phyloP scores from a whole-genome alignment of 2,329 filamentous ascomycete species.

The Arthrobotrys megalospora region DNA sequence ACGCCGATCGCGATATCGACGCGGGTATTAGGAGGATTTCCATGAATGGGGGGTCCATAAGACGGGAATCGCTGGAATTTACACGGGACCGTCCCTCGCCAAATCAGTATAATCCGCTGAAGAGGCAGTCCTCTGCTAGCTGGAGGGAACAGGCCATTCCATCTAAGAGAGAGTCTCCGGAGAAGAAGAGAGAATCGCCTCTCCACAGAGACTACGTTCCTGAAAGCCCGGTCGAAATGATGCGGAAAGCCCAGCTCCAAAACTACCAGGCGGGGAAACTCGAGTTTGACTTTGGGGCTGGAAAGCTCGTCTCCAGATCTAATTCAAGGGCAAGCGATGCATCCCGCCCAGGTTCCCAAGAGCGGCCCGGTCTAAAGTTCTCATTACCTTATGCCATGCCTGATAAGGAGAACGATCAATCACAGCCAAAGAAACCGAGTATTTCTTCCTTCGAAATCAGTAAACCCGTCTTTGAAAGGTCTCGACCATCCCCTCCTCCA shows the following conservation, averaged over 20 bases:
- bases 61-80: conserved; percentile 52
- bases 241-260: conserved; percentile 48
- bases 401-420: conserved; percentile 51
- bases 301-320: conserved; percentile 41
- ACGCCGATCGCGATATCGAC: conserved; percentile 29
- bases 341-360: conserved; percentile 35
- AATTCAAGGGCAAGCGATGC: conserved; percentile 52
- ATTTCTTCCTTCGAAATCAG: conserved; percentile 45
- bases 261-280: conserved; percentile 40
- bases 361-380: conserved; percentile 39
- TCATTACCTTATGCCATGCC: conserved; percentile 32
- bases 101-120: conserved; percentile 60
- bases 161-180: conserved; percentile 57
- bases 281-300: conserved; percentile 48
- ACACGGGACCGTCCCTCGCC: conserved; percentile 50
- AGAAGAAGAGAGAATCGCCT: conserved; percentile 47
- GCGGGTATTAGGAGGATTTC: conserved; percentile 32
- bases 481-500: conserved; percentile 46
- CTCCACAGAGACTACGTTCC: conserved; percentile 33
- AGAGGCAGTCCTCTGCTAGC: conserved; percentile 58
- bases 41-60: background rate
- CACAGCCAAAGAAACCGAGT: conserved; percentile 27
- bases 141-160: conserved; percentile 58
- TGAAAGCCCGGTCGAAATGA: conserved; percentile 57
- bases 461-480: conserved; percentile 30